Percentiles rank a stretch among this genome's conserved stretches.
phyloP scores from a whole-genome alignment of 192 early-diverging fungal species.

The Gamsiella multidivaricata region DNA sequence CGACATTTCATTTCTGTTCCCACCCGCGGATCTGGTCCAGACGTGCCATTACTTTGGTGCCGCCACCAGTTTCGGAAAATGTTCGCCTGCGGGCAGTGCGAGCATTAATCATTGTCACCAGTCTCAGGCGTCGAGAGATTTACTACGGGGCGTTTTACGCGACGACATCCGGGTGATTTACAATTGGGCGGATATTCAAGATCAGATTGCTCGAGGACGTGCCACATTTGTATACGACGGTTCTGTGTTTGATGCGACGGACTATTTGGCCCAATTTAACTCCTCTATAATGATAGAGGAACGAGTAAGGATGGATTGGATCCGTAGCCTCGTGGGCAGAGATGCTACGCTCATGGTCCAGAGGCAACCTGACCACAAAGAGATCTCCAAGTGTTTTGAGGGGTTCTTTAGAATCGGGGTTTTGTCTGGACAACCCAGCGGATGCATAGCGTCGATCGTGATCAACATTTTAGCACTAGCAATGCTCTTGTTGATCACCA shows the following conservation, averaged over 20 bases:
- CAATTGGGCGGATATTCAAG: conserved; percentile 6
- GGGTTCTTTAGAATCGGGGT: conserved; percentile 27
- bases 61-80: conserved; percentile 18
- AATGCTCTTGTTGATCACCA: conserved; percentile 10
- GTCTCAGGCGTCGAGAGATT: background rate
- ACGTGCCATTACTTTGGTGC: conserved; percentile 21
- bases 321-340: conserved; percentile 18
- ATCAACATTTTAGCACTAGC: conserved; percentile 18
- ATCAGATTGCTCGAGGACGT: background rate
- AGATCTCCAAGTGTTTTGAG: conserved; percentile 7
- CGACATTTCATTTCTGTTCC: conserved; percentile 17
- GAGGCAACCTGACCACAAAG: conserved; percentile 8
- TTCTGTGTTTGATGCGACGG: conserved; percentile 29
- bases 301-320: conserved; percentile 22
- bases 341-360: conserved; percentile 24
- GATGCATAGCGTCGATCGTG: conserved; percentile 27
- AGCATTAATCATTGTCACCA: conserved; percentile 21
- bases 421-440: conserved; percentile 20
- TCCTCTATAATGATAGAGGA: background rate
- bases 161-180: conserved; percentile 18
- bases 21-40: background rate
- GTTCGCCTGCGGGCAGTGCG: background rate
- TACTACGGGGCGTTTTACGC: background rate
- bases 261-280: conserved; percentile 21
- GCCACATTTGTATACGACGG: conserved; percentile 20